These are phyloP conservation scores for Pisolithus microcarpus DNA, from an alignment of 768 basidiomycete species.

Conservation along the genomic window DNA sequence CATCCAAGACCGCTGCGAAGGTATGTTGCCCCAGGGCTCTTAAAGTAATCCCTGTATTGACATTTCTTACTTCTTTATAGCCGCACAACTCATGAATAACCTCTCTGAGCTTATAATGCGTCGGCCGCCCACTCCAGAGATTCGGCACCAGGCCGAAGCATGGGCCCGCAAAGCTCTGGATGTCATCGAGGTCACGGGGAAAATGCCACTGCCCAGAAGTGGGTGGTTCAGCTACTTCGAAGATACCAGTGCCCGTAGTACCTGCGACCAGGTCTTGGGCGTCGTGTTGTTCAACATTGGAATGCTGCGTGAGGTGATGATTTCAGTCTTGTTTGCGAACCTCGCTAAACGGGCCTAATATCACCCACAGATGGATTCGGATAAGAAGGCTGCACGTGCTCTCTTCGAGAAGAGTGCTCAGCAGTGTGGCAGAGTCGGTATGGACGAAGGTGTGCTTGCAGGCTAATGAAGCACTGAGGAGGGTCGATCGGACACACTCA, in stretches of 20 bases:
- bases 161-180: slow-evolving; percentile 51
- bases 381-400: slow-evolving; percentile 20
- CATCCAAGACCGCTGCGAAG: slow-evolving; percentile 52
- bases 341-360: background rate
- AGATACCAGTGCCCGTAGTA: slow-evolving; percentile 24
- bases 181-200: slow-evolving; percentile 24
- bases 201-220: slow-evolving; percentile 9
- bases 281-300: slow-evolving; percentile 58
- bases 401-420: slow-evolving; percentile 27
- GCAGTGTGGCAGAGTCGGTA: slow-evolving; percentile 25
- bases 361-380: slow-evolving; percentile 26
- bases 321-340: background rate
- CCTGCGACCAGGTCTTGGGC: slow-evolving; percentile 51
- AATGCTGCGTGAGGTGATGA: slow-evolving; percentile 39
- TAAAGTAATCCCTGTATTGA: background rate
- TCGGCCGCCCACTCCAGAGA: slow-evolving; percentile 29
- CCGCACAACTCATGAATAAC: slow-evolving; percentile 44
- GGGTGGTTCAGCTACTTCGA: slow-evolving; percentile 15
- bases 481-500: slow-evolving; percentile 12
- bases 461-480: slow-evolving; percentile 27
- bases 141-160: slow-evolving; percentile 43
- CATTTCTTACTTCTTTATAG: slow-evolving; percentile 13
- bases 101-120: slow-evolving; percentile 38
- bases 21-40: slow-evolving; percentile 26
- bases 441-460: slow-evolving; percentile 31